Base-by-base conservation (phyloP, 2,329 filamentous ascomycete species). In the Calonectria montana region DNA sequence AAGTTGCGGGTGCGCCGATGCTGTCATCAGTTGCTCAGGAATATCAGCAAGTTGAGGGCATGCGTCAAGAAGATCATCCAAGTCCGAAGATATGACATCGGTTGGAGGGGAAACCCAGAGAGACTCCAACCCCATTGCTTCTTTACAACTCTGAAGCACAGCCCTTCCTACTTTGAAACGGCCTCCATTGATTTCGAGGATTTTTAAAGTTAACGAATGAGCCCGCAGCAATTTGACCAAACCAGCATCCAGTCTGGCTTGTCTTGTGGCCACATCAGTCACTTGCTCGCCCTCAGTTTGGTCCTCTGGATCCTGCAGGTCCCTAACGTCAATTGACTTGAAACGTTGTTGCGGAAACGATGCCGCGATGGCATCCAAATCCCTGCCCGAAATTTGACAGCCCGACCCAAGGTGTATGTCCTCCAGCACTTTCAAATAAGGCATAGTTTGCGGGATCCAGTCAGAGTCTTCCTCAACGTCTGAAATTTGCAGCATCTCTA, bases 1-100 rank as follows among this genome's bases (percentile, higher is more conserved):
- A n/a, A 45, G 39, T 9, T n/a, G 4, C 15, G 8, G 25, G 21
- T 41, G 41, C 2, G 35, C 15, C 13, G 71, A 63, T 6, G 23
- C 13, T n/a, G 18, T 7, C n/a, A 39, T 1, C 18, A 71, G 23
- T 6, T 10, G 2, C 5, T 27, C 10, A 12, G 65, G 3, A 1
- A 68, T 8, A 18, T 63, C 25, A 4, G 2, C 23, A 18, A 75
- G 74, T n/a, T 37, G 43, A 8, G 71, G 69, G 6, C 74, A 75
- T 0, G 66, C 15, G 0, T 67, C 27, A 10, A 73, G 25, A 0
- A 75, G 66, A n/a, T 29, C 18, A 1, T 69, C 45, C 1, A 75
- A 1, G 1, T 70, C 74, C 1, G 53, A 37, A 2, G 43, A 9
- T 18, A 50, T 3, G 0, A 65, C 10, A 8, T 61, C 53, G 1